phyloP scores from a whole-genome alignment of 345 rosid genomes.

The Isatis tinctoria region DNA sequence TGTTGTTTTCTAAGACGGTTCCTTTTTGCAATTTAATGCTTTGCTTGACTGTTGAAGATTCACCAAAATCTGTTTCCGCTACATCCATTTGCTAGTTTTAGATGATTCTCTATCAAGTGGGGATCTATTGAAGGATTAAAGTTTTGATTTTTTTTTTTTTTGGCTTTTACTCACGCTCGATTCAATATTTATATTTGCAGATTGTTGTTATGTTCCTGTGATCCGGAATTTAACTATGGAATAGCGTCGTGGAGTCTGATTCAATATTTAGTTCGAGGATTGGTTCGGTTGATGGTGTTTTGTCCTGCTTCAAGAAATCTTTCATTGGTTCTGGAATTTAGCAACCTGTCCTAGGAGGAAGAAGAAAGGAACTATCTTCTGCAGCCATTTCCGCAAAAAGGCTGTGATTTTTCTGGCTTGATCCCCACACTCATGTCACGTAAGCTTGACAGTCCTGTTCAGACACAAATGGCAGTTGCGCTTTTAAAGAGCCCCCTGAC shows the following conservation, averaged over 20 bases:
- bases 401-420: constrained; percentile 14
- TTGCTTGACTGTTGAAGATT: background rate
- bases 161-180: background rate
- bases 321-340: constrained; percentile 33
- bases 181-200: constrained; percentile 5
- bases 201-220: background rate
- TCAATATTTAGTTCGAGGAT: constrained; percentile 5
- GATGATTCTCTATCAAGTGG: background rate
- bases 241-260: constrained; percentile 3
- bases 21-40: background rate
- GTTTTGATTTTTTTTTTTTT: constrained; percentile 7
- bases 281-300: constrained; percentile 39
- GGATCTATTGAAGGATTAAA: background rate
- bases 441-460: constrained; percentile 80
- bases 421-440: constrained; percentile 60
- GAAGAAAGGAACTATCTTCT: constrained; percentile 42
- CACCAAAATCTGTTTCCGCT: background rate
- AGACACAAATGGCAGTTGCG: constrained; percentile 84
- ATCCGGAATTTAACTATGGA: constrained; percentile 19
- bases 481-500: constrained; percentile 58
- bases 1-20: background rate
- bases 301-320: background rate
- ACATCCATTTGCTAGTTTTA: background rate
- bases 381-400: constrained; percentile 30
- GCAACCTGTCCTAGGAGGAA: constrained; percentile 26